Evolutionary conservation across 2,329 filamentous ascomycete species (phyloP).

Genomic region (Fusarium zealandicum): DNA sequence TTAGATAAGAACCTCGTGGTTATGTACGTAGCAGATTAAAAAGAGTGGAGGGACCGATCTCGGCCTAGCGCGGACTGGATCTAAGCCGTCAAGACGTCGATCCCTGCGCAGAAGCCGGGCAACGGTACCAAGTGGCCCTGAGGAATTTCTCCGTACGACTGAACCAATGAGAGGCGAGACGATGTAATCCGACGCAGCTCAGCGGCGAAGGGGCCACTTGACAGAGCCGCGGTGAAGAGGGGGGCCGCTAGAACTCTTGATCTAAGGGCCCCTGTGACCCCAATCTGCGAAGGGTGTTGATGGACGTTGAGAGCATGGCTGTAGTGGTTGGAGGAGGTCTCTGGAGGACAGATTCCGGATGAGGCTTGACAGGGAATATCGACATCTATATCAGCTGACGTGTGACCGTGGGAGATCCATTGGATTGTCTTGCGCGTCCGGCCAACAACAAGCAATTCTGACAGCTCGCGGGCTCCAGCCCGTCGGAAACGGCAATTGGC

Average conservation of each 20-base stretch:
- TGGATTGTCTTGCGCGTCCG: background rate
- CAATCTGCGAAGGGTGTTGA: slow-evolving; percentile 25
- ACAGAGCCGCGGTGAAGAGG: slow-evolving; percentile 40
- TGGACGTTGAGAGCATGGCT: background rate
- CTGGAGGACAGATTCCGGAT: background rate
- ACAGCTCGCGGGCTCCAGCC: slow-evolving; percentile 13
- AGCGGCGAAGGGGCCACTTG: slow-evolving; percentile 35
- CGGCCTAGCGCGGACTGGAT: slow-evolving; percentile 38
- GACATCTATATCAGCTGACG: background rate
- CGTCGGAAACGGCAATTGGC: slow-evolving; percentile 32
- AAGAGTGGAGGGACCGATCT: slow-evolving; percentile 42
- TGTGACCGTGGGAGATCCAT: no score
- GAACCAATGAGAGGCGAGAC: slow-evolving; percentile 31
- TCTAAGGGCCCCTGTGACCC: slow-evolving; percentile 31
- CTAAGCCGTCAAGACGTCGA: slow-evolving; percentile 35
- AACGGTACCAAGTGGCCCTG: slow-evolving; percentile 29
- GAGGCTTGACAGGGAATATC: background rate
- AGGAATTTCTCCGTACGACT: slow-evolving; percentile 34
- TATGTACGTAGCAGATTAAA: slow-evolving; percentile 21
- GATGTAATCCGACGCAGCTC: slow-evolving; percentile 43
- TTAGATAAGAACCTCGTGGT: slow-evolving; percentile 1
- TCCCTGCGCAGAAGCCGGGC: slow-evolving; percentile 33
- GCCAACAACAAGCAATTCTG: background rate
- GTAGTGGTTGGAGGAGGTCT: slow-evolving; percentile 1
- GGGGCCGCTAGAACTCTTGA: slow-evolving; percentile 30